Conservation (phyloP, 2,329 filamentous ascomycete genomes). For the Fusarium agapanthi region DNA sequence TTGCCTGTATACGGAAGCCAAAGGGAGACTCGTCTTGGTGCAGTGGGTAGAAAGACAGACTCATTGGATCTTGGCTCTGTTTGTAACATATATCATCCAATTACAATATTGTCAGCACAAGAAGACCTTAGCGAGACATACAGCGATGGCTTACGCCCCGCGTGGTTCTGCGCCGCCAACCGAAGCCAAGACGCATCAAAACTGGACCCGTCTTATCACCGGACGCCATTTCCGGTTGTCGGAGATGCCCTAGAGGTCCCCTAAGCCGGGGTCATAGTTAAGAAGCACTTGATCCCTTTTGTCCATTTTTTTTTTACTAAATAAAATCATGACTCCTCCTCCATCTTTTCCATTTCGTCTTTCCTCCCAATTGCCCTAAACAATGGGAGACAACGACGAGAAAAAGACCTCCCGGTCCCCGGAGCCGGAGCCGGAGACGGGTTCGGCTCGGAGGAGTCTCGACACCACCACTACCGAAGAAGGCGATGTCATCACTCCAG, state of each 20-base stretch:
- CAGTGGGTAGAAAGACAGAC: neutral
- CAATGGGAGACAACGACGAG: constrained; percentile 29
- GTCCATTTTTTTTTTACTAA: constrained; percentile 8
- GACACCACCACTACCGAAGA: constrained; percentile 34
- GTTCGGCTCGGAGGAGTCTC: constrained; percentile 16
- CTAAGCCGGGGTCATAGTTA: constrained; percentile 21
- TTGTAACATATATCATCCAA: neutral
- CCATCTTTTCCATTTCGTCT: neutral
- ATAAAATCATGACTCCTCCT: constrained; percentile 16
- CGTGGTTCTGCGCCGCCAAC: constrained; percentile 26
- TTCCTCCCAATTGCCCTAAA: neutral
- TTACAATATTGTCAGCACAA: neutral
- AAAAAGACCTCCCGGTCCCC: constrained; percentile 20
- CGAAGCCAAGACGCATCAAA: constrained; percentile 23
- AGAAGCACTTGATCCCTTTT: constrained; percentile 17
- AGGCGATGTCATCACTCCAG: constrained; percentile 32
- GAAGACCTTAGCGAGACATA: neutral
- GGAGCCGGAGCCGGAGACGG: constrained; percentile 19
- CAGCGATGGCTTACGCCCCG: constrained; percentile 8
- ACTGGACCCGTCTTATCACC: constrained; percentile 31
- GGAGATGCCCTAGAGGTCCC: constrained; percentile 9
- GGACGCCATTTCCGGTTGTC: constrained; percentile 35
- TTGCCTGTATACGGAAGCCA: constrained; percentile 5
- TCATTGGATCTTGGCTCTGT: neutral
- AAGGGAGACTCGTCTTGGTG: constrained; percentile 1